Evolutionary conservation across 805 yeast genomes (phyloP).

Genomic region (Torulaspora gathmanii): DNA sequence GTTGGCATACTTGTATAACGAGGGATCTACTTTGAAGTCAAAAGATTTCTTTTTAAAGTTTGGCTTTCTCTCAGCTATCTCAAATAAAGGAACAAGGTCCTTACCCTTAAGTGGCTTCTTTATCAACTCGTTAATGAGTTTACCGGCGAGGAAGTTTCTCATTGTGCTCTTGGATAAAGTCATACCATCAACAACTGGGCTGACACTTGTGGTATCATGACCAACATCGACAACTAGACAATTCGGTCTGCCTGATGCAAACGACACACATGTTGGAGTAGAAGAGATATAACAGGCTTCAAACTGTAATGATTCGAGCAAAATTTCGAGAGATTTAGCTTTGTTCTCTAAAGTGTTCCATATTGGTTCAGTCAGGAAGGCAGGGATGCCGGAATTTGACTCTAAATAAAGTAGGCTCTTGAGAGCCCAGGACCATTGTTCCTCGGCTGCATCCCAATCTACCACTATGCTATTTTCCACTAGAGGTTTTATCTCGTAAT

Average conservation of each 20-base stretch:
- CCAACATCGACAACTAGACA: slow-evolving; percentile 85
- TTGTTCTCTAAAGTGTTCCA: slow-evolving; percentile 73
- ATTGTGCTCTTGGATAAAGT: slow-evolving; percentile 64
- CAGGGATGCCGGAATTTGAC: slow-evolving; percentile 44
- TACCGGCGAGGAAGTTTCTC: slow-evolving; percentile 73
- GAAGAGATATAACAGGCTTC: slow-evolving; percentile 81
- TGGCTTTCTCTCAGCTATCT: slow-evolving; percentile 32
- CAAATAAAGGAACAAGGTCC: slow-evolving; percentile 33
- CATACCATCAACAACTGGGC: slow-evolving; percentile 81
- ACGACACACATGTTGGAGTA: slow-evolving; percentile 81
- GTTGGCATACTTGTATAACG: slow-evolving; percentile 54
- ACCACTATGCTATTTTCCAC: slow-evolving; percentile 55
- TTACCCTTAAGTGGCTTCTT: slow-evolving; percentile 34
- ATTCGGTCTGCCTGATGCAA: slow-evolving; percentile 83
- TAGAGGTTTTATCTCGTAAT: slow-evolving; percentile 52
- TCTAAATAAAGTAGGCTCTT: slow-evolving; percentile 47
- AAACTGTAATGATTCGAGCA: slow-evolving; percentile 62
- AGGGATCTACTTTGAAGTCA: slow-evolving; percentile 37
- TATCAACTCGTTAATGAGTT: slow-evolving; percentile 42
- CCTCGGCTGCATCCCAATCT: slow-evolving; percentile 85
- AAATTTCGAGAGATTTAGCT: slow-evolving; percentile 61
- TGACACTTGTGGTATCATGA: slow-evolving; percentile 68
- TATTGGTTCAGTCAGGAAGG: slow-evolving; percentile 79
- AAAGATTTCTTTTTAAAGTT: slow-evolving; percentile 26
- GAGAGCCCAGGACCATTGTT: slow-evolving; percentile 64